Evolutionary conservation across 805 yeast genomes (phyloP).

Genomic region (Candida golubevii): DNA sequence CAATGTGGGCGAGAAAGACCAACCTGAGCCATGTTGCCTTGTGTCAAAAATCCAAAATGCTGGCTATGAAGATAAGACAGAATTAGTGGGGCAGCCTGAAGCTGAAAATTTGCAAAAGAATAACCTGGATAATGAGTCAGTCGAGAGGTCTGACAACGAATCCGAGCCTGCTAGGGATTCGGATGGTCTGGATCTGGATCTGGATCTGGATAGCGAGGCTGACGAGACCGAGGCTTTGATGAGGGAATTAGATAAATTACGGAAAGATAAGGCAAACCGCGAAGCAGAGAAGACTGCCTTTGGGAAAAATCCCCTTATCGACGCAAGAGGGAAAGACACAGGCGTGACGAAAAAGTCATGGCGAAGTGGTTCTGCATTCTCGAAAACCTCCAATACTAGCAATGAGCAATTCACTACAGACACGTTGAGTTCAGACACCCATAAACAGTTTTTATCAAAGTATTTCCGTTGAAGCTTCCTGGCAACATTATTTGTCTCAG

Average conservation of each 20-base stretch:
- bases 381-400: conserved; percentile 8
- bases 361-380: conserved; percentile 26
- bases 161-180: no score
- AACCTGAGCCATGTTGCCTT: no score
- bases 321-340: neutral
- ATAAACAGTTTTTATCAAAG: conserved; percentile 33
- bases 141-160: no score
- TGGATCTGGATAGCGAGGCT: conserved; percentile 6
- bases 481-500: neutral
- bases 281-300: conserved; percentile 3
- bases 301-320: conserved; percentile 1
- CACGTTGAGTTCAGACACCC: conserved; percentile 31
- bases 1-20: no score
- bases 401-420: conserved; percentile 26
- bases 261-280: conserved; percentile 12
- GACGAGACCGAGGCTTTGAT: conserved; percentile 17
- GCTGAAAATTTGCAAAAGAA: no score
- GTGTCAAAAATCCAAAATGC: no score
- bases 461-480: conserved; percentile 21
- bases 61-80: no score
- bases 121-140: no score
- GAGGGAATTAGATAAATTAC: conserved; percentile 18
- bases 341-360: conserved; percentile 23
- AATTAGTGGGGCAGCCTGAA: no score
- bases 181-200: neutral